These are phyloP conservation scores for Lactarius deliciosus DNA, from an alignment of 768 basidiomycete species.

Conservation along the genomic window DNA sequence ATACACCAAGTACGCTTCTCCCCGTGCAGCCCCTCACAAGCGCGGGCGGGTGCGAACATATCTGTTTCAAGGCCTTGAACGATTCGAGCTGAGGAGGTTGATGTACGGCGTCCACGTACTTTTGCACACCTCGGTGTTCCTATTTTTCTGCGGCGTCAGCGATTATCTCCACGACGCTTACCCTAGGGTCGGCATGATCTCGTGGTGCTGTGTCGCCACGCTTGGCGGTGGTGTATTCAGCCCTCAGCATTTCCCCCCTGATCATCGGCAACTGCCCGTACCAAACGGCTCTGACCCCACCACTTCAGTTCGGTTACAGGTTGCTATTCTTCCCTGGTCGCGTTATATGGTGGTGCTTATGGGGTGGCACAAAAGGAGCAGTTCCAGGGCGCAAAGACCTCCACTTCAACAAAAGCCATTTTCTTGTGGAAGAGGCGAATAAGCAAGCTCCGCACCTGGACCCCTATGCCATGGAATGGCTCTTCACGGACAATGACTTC, in stretches of 20 bases:
- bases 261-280: constrained; percentile 16
- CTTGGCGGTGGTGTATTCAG: neutral
- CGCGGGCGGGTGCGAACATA: constrained; percentile 19
- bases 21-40: constrained; percentile 8
- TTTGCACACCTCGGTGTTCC: constrained; percentile 19
- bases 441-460: constrained; percentile 1
- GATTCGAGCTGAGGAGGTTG: constrained; percentile 11
- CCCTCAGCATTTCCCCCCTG: constrained; percentile 17
- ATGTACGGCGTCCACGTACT: constrained; percentile 10
- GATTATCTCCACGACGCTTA: constrained; percentile 10
- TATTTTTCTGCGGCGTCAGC: constrained; percentile 19
- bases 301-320: neutral
- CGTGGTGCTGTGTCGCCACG: neutral
- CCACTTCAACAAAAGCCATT: neutral
- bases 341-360: too few relatives aligned
- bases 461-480: constrained; percentile 12
- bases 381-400: neutral
- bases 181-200: neutral
- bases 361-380: rapidly evolving
- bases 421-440: neutral
- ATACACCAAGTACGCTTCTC: constrained; percentile 2
- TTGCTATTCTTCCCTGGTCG: neutral
- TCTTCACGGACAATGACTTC: constrained; percentile 15
- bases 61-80: constrained; percentile 9
- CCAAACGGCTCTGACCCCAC: constrained; percentile 21